A percentile compares a stretch with the other conserved stretches of the same genome.
These are phyloP conservation scores for Erucastrum elatum DNA, from an alignment of 345 rosid genomes.

Conservation along the genomic window DNA sequence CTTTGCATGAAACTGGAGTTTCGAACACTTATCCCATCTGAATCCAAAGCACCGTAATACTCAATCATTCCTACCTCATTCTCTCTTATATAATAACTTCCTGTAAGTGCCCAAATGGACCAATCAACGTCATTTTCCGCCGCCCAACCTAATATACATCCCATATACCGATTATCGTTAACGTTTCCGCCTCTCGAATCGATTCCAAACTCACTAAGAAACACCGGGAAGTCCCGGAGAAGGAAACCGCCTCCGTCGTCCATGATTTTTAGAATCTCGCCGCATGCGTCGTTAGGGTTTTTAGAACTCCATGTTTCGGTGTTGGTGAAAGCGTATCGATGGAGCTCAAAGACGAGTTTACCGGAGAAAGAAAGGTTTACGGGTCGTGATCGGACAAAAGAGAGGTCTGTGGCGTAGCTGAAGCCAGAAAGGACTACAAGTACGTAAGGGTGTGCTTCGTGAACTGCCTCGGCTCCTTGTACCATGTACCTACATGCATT, in stretches of 20 bases:
- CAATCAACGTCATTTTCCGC: slow-evolving; percentile 85
- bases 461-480: slow-evolving; percentile 89
- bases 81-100: slow-evolving; percentile 79
- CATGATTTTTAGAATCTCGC: slow-evolving; percentile 52
- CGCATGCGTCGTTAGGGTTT: slow-evolving; percentile 75
- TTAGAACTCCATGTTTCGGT: slow-evolving; percentile 60
- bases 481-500: slow-evolving; percentile 59
- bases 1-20: slow-evolving; percentile 59
- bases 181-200: slow-evolving; percentile 66
- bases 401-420: slow-evolving; percentile 66
- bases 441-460: slow-evolving; percentile 72
- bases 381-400: slow-evolving; percentile 52
- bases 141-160: slow-evolving; percentile 65
- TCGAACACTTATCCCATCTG: slow-evolving; percentile 61
- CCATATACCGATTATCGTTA: slow-evolving; percentile 66
- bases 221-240: slow-evolving; percentile 51
- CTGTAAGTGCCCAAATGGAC: slow-evolving; percentile 81
- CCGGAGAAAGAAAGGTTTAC: slow-evolving; percentile 53
- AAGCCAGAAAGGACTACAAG: slow-evolving; percentile 92
- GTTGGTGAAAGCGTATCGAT: slow-evolving; percentile 77
- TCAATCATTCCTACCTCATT: slow-evolving; percentile 63
- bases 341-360: slow-evolving; percentile 79
- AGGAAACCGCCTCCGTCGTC: slow-evolving; percentile 41
- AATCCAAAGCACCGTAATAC: slow-evolving; percentile 60
- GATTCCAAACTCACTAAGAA: slow-evolving; percentile 74